Percentiles rank a stretch among this genome's conserved stretches.
These are phyloP conservation scores for Clarireedia hainanense DNA, from an alignment of 2,329 filamentous ascomycete genomes.

Conservation along the genomic window DNA sequence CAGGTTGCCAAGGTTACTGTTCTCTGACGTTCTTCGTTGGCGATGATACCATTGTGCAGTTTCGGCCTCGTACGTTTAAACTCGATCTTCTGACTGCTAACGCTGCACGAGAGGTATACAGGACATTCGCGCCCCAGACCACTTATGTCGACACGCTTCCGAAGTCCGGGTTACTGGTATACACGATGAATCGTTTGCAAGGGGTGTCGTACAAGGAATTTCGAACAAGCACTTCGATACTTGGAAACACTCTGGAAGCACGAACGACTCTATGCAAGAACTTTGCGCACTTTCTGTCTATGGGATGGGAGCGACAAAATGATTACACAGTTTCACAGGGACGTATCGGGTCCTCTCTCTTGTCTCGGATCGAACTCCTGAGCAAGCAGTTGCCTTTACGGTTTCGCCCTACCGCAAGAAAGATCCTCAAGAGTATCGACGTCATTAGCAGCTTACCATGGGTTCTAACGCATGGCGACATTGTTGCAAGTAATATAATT, in stretches of 20 bases:
- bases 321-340: slow-evolving; percentile 16
- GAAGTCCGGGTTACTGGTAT: slow-evolving; percentile 28
- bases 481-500: slow-evolving; percentile 50
- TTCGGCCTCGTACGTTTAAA: slow-evolving; percentile 37
- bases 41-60: slow-evolving; percentile 37
- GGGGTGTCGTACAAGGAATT: slow-evolving; percentile 34
- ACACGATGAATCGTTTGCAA: slow-evolving; percentile 35
- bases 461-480: slow-evolving; percentile 53
- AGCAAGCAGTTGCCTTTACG: slow-evolving; percentile 31
- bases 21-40: slow-evolving; percentile 41
- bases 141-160: slow-evolving; percentile 32
- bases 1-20: slow-evolving; percentile 41
- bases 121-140: slow-evolving; percentile 36
- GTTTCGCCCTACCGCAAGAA: slow-evolving; percentile 18
- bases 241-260: slow-evolving; percentile 5
- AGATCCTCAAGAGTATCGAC: slow-evolving; percentile 25
- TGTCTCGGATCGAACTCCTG: slow-evolving; percentile 34
- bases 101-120: slow-evolving; percentile 35
- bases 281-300: slow-evolving; percentile 35
- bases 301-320: slow-evolving; percentile 29
- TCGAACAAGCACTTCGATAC: slow-evolving; percentile 2
- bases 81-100: slow-evolving; percentile 34
- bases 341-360: slow-evolving; percentile 36
- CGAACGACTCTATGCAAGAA: slow-evolving; percentile 33
- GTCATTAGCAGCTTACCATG: slow-evolving; percentile 41